phyloP scores from a whole-genome alignment of 192 early-diverging fungal genomes.

The Gryganskiella cystojenkinii region DNA sequence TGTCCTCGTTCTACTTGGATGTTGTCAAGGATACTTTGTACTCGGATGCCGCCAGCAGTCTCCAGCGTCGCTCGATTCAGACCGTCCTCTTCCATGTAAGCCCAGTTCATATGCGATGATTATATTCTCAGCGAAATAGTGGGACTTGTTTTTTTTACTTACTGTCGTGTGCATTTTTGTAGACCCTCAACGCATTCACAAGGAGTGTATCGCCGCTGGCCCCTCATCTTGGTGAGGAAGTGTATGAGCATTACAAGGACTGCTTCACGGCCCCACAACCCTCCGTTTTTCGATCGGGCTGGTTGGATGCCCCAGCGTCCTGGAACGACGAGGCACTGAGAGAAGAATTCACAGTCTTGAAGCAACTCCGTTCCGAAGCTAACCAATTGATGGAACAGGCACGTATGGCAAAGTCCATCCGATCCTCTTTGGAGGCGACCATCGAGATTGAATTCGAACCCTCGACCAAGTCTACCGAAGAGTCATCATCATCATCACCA shows the following conservation, averaged over 20 bases:
- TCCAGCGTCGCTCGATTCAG: constrained; percentile 68
- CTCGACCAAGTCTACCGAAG: background rate
- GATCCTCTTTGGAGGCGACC: constrained; percentile 26
- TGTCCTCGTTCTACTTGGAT: constrained; percentile 86
- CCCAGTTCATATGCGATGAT: background rate
- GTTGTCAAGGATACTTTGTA: constrained; percentile 84
- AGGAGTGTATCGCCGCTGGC: constrained; percentile 40
- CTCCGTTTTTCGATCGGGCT: constrained; percentile 24
- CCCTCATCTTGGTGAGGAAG: constrained; percentile 47
- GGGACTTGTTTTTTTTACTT: background rate
- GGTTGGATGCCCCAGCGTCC: constrained; percentile 13
- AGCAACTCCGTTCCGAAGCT: constrained; percentile 23
- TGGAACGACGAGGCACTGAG: constrained; percentile 22
- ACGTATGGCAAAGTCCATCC: constrained; percentile 25
- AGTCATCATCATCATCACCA: background rate
- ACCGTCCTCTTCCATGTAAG: constrained; percentile 71
- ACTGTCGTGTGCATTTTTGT: background rate
- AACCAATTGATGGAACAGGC: constrained; percentile 42
- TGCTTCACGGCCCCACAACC: constrained; percentile 17
- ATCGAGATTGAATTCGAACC: constrained; percentile 25
- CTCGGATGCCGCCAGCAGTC: constrained; percentile 54
- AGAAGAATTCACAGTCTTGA: constrained; percentile 33
- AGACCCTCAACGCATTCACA: constrained; percentile 68
- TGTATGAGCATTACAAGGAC: constrained; percentile 37
- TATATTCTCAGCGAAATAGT: background rate